Conservation (phyloP, 2,329 filamentous ascomycete genomes). For the Sclerotiophoma versabilis region DNA sequence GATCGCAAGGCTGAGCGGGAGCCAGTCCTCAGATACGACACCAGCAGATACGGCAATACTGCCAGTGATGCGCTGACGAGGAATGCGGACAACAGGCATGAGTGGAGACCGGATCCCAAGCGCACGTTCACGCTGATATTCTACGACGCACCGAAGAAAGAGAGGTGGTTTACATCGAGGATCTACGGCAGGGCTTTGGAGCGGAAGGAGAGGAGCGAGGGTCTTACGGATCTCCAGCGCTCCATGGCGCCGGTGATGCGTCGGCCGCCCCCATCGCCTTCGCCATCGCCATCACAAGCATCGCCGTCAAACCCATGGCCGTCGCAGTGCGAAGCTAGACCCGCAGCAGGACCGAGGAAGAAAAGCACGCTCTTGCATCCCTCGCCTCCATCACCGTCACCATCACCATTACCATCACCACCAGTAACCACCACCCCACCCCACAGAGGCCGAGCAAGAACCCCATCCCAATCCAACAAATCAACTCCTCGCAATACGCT, state of each 20-base stretch:
- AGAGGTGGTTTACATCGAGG: constrained; percentile 9
- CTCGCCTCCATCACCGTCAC: not conserved
- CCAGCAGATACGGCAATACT: no score
- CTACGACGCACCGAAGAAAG: constrained; percentile 2
- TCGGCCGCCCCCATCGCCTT: not conserved
- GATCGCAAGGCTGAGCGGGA: constrained; percentile 1
- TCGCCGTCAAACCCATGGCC: no score
- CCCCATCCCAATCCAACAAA: no score
- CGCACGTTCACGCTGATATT: constrained; percentile 21
- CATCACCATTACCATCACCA: not conserved
- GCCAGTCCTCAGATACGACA: not conserved
- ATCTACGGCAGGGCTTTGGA: not conserved
- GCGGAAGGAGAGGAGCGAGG: not conserved
- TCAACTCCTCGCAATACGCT: no score
- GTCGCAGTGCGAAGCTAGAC: no score
- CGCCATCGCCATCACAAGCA: not conserved
- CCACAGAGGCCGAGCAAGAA: no score
- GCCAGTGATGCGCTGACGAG: no score
- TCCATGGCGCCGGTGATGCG: constrained; percentile 17
- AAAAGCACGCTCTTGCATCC: constrained; percentile 6
- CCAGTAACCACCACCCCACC: no score
- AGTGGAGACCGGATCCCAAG: constrained; percentile 30
- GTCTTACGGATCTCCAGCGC: constrained; percentile 4
- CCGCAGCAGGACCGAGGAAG: not conserved
- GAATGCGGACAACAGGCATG: constrained; percentile 11